A percentile compares a stretch with the other conserved stretches of the same genome.
Evolutionary conservation across 306 rosid genomes (phyloP).

Genomic region (Mucuna pruriens): DNA sequence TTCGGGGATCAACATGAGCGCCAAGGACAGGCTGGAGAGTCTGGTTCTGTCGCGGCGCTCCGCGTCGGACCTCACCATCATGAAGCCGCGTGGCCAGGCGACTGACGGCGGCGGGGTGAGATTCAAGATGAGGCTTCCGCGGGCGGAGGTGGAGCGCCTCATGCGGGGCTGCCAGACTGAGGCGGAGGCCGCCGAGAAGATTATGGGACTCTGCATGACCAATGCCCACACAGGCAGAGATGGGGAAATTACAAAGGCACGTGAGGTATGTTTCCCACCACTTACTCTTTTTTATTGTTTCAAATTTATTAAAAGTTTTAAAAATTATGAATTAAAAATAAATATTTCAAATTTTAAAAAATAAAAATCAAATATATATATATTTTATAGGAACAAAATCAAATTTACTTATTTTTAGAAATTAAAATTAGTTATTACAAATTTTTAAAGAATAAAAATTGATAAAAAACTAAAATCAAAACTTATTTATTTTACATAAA

Average conservation of each 20-base stretch:
- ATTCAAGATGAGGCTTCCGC: slow-evolving; percentile 76
- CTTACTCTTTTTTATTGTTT: too few species aligned
- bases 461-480: too few species aligned
- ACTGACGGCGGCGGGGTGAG: slow-evolving; percentile 35
- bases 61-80: slow-evolving; percentile 65
- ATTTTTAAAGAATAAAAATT: too few species aligned
- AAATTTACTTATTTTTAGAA: too few species aligned
- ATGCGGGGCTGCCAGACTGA: slow-evolving; percentile 64
- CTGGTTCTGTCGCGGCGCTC: slow-evolving; percentile 74
- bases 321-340: too few species aligned
- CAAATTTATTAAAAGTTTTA: too few species aligned
- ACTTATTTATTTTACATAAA: too few species aligned
- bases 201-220: slow-evolving; percentile 63
- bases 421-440: too few species aligned
- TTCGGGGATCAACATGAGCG: slow-evolving; percentile 87
- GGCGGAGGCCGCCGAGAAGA: slow-evolving; percentile 75
- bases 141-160: slow-evolving; percentile 72
- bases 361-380: too few species aligned
- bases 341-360: too few species aligned
- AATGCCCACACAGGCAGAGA: slow-evolving; percentile 19
- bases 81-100: slow-evolving; percentile 53
- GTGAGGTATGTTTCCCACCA: slow-evolving; percentile 76
- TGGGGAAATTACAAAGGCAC: slow-evolving; percentile 41
- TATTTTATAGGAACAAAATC: too few species aligned
- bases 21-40: slow-evolving; percentile 85